Percentiles rank a stretch among this genome's conserved stretches.
Evolutionary conservation across 768 basidiomycete species (phyloP).

Genomic region (Rhizopogon rudus): DNA sequence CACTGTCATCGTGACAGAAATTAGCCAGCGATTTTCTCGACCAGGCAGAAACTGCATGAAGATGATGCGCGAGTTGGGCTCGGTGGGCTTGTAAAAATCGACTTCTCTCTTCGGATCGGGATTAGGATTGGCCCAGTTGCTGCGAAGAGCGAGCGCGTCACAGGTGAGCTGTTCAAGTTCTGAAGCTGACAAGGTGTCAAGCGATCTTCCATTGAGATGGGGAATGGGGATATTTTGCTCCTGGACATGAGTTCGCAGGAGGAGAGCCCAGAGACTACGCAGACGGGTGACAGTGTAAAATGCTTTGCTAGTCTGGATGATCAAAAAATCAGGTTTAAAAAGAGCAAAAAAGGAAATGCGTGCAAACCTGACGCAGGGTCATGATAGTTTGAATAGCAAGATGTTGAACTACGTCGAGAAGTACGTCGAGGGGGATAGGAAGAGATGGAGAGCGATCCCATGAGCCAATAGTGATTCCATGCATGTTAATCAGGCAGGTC

Average conservation of each 20-base stretch:
- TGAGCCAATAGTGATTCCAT: neutral
- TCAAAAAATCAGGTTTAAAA: neutral
- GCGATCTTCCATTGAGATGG: conserved; percentile 21
- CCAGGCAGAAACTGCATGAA: conserved; percentile 45
- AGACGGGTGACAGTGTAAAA: conserved; percentile 39
- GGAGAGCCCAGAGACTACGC: conserved; percentile 45
- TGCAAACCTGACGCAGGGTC: conserved; percentile 41
- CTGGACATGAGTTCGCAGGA: conserved; percentile 38
- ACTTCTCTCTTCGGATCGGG: conserved; percentile 29
- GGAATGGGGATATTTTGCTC: conserved; percentile 45
- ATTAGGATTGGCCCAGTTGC: conserved; percentile 42
- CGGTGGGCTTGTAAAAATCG: conserved; percentile 18
- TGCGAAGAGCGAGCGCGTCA: conserved; percentile 37
- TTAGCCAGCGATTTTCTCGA: conserved; percentile 36
- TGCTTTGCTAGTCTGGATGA: conserved; percentile 40
- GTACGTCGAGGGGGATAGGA: conserved; percentile 44
- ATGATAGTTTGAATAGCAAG: conserved; percentile 39
- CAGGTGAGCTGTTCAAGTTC: conserved; percentile 41
- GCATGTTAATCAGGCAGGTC: neutral
- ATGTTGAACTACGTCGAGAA: conserved; percentile 37
- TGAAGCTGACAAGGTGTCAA: conserved; percentile 32
- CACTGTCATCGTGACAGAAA: conserved; percentile 35
- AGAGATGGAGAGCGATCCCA: conserved; percentile 9
- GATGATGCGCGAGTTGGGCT: conserved; percentile 31
- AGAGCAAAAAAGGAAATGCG: neutral